Evolutionary conservation across 768 basidiomycete genomes (phyloP).

Genomic region (Lactarius akahatsu): DNA sequence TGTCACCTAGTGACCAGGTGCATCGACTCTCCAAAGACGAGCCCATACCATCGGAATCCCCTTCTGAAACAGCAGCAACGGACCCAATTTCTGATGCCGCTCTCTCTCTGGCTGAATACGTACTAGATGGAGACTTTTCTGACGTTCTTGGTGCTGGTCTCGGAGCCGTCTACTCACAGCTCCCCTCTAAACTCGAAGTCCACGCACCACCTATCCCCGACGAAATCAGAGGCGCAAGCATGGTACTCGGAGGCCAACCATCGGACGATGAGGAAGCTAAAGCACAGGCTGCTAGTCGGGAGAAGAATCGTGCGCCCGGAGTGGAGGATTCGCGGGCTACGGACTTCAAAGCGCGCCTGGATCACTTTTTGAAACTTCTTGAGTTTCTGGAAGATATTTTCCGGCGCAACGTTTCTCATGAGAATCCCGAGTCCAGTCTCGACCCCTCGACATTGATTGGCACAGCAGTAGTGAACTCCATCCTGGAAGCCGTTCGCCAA

Average conservation of each 20-base stretch:
- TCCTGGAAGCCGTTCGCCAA: conserved; percentile 75
- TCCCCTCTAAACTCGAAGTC: conserved; percentile 85
- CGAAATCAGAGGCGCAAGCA: conserved; percentile 47
- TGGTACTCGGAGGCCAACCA: conserved; percentile 70
- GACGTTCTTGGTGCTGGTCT: conserved; percentile 93
- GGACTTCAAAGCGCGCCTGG: conserved; percentile 77
- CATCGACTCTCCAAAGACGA: conserved; percentile 44
- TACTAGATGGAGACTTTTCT: conserved; percentile 97
- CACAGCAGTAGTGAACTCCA: conserved; percentile 76
- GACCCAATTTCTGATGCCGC: conserved; percentile 86
- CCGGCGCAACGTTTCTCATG: conserved; percentile 55
- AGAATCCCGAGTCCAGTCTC: conserved; percentile 41
- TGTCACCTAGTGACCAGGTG: conserved; percentile 67
- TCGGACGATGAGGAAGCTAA: conserved; percentile 58
- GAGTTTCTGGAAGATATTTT: conserved; percentile 92
- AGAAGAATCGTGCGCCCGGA: conserved; percentile 58
- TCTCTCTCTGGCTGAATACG: conserved; percentile 86
- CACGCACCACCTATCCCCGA: conserved; percentile 45
- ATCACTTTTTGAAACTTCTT: conserved; percentile 86
- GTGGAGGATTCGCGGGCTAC: conserved; percentile 73
- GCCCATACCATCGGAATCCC: conserved; percentile 31
- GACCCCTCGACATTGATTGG: conserved; percentile 71
- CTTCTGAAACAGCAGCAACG: conserved; percentile 27
- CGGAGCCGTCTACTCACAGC: conserved; percentile 87
- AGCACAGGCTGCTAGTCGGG: conserved; percentile 45